These are phyloP conservation scores for Plantago ovata DNA, from an alignment of 257 asterid genomes.

Conservation along the genomic window DNA sequence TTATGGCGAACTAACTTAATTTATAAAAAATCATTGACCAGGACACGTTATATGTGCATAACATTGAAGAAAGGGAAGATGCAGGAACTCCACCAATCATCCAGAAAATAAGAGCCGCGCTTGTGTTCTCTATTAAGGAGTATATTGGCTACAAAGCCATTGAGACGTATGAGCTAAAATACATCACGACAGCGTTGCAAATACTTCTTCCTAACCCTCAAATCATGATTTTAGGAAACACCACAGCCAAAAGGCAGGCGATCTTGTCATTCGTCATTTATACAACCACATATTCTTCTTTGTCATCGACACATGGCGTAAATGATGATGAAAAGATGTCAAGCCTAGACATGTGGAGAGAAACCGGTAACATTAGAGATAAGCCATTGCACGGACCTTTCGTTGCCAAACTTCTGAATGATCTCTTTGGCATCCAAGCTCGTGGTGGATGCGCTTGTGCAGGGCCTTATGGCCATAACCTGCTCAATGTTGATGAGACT, in stretches of 20 bases:
- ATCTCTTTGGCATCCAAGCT: constrained; percentile 72
- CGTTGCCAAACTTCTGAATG: constrained; percentile 67
- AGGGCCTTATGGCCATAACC: constrained; percentile 59
- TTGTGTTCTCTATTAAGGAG: constrained; percentile 63
- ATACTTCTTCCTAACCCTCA: constrained; percentile 40
- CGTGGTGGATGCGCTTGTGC: constrained; percentile 89
- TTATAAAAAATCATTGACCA: constrained; percentile 4
- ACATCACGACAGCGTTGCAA: constrained; percentile 36
- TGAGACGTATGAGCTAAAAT: constrained; percentile 28
- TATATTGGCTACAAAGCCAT: constrained; percentile 43
- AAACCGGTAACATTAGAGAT: constrained; percentile 19
- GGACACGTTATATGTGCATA: constrained; percentile 55
- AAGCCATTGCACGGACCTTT: constrained; percentile 64
- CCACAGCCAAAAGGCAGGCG: constrained; percentile 40
- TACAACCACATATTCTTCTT: constrained; percentile 29
- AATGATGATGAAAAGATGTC: not conserved
- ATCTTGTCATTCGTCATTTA: constrained; percentile 52
- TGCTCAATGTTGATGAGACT: constrained; percentile 39
- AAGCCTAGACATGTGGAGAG: constrained; percentile 30
- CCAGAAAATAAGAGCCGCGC: constrained; percentile 59
- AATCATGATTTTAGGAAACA: constrained; percentile 46
- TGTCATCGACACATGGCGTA: not conserved
- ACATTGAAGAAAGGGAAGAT: constrained; percentile 70
- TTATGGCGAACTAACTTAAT: not conserved
- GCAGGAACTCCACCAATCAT: constrained; percentile 73